Percentiles rank a stretch among this genome's conserved stretches.
These are phyloP conservation scores for Nannochloropsis salina DNA, from an alignment of 108 stramenopile species.

Conservation along the genomic window DNA sequence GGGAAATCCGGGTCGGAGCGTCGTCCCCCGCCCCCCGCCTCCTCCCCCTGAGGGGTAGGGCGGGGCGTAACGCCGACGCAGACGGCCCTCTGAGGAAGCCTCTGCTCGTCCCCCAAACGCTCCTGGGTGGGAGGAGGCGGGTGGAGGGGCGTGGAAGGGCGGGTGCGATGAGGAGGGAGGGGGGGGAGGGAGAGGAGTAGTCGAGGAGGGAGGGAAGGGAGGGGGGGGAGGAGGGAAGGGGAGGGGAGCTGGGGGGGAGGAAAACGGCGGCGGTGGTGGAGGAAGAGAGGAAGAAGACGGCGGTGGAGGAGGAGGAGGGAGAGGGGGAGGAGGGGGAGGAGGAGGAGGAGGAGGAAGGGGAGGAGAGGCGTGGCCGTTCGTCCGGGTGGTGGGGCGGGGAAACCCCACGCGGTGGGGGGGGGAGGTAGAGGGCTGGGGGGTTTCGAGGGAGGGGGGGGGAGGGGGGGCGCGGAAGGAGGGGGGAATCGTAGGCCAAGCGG, in stretches of 20 bases:
- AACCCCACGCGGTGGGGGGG: background rate
- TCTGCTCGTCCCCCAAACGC: background rate
- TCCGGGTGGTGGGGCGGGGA: no score
- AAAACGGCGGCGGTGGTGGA: background rate
- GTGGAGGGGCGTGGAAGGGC: background rate
- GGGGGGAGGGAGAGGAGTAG: background rate
- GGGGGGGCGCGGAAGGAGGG: background rate
- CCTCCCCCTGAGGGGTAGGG: background rate
- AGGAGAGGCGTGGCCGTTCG: no score
- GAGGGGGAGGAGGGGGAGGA: background rate
- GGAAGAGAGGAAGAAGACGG: background rate
- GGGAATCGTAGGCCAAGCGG: background rate
- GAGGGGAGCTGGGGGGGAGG: background rate
- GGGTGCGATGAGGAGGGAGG: background rate
- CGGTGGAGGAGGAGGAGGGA: background rate
- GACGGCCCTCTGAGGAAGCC: background rate
- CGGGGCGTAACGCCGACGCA: background rate
- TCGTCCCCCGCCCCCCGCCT: background rate
- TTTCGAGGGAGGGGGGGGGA: background rate
- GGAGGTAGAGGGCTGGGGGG: background rate
- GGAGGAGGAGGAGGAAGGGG: constrained; percentile 1
- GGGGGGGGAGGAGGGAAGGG: background rate
- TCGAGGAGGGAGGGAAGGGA: background rate
- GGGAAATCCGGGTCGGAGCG: background rate
- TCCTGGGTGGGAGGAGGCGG: background rate